Base-by-base conservation (phyloP, 2,329 filamentous ascomycete species). In the Penicillium sp. region DNA sequence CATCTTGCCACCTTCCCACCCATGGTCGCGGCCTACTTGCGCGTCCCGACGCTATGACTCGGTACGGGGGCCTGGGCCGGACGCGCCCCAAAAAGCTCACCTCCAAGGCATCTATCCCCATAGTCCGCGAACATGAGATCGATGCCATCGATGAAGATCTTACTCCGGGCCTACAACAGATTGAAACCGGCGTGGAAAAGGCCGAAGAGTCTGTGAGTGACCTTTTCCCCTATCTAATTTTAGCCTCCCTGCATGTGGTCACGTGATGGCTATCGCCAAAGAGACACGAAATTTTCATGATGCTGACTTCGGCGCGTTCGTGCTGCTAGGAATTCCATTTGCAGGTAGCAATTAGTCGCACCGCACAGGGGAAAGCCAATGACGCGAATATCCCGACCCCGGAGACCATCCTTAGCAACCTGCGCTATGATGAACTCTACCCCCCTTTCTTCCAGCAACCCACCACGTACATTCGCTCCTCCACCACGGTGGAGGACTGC, bases 171-270 rank as follows among this genome's bases (percentile, higher is more conserved):
- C 85, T 78, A 72, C 80, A 75, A 70, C 86, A 82, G 59, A 87
- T 95, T 62, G 88, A 92, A 62, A 95, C 89, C 52, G 92, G 92
- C 68, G 92, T 98, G 56, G 92, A 98, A 69, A 89, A 94, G 64
- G 85, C 82, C 50, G 92, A 98, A 70, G 89, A 96, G 79, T 90
- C 90, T 72, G 92, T 95, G 69, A 80, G 88, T 85, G 48, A 56
- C 54, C 18, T n/a, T 22, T 9, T 60, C 50, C 52, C 60, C 52
- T 55, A 53, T 42, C 51, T 52, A 48, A 47, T 49, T 52, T 54
- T 54, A 52, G 51, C 45, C 47, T 56, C 59, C 60, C 56, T 62
- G 53, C 33, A 49, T 30, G 14, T 34, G 13, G 50, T 66, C 64
- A 67, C 64, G 63, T 67, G 65, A 66, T 45, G 49, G 27, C 18